Percentiles rank a stretch among this genome's conserved stretches.
phyloP scores from a whole-genome alignment of 768 basidiomycete species.

The Leccinum variicolor region DNA sequence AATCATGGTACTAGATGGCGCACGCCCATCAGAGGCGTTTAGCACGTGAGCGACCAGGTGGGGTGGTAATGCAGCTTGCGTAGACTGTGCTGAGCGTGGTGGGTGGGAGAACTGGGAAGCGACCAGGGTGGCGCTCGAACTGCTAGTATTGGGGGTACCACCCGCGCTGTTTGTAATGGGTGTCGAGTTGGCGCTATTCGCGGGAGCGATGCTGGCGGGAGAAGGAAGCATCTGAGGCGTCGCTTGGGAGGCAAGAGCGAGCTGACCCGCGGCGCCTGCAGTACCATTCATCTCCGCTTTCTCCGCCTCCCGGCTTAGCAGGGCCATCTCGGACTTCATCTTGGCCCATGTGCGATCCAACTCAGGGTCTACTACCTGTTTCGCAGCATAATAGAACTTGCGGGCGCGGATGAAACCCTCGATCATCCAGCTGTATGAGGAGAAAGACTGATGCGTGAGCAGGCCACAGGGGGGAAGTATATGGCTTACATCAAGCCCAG shows the following conservation, averaged over 20 bases:
- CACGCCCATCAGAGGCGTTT: conserved; percentile 28
- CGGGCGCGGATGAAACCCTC: conserved; percentile 68
- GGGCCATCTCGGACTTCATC: conserved; percentile 32
- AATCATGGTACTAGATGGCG: conserved; percentile 27
- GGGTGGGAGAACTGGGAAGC: conserved; percentile 25
- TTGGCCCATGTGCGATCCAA: conserved; percentile 33
- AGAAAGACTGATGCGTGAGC: conserved; percentile 23
- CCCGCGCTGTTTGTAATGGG: conserved; percentile 57
- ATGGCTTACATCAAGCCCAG: conserved; percentile 75
- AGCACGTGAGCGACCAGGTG: conserved; percentile 20
- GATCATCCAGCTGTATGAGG: conserved; percentile 63
- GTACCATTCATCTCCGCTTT: conserved; percentile 33
- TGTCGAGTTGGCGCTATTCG: conserved; percentile 74
- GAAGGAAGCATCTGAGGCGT: conserved; percentile 80
- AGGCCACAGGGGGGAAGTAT: conserved; percentile 12
- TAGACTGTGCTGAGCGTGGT: conserved; percentile 24
- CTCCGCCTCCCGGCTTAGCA: conserved; percentile 33
- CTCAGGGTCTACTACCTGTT: conserved; percentile 31
- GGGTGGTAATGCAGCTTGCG: conserved; percentile 40
- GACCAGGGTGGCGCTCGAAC: conserved; percentile 20
- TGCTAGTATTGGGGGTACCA: conserved; percentile 48
- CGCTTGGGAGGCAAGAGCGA: conserved; percentile 30
- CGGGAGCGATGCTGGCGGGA: conserved; percentile 63
- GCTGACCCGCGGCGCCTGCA: conserved; percentile 24
- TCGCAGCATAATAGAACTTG: conserved; percentile 42